Evolutionary conservation across 2,329 filamentous ascomycete genomes (phyloP).

Genomic region (Podosphaera fusca): DNA sequence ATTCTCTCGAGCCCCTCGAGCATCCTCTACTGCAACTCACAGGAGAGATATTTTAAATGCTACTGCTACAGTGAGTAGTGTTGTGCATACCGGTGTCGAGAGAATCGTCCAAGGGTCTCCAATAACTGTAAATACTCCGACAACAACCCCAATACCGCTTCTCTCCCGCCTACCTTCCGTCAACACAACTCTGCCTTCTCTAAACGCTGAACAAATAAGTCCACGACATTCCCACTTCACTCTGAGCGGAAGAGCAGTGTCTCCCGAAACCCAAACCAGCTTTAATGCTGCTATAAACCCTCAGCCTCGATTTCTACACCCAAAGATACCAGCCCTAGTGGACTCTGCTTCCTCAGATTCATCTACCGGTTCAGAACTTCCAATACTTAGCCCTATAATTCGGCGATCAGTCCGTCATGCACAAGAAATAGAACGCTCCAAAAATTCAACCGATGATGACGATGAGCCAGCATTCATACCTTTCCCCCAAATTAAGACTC

Average conservation of each 20-base stretch:
- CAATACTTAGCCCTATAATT: slow-evolving; percentile 13
- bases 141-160: slow-evolving; percentile 11
- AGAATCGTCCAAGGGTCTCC: neutral
- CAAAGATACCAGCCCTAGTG: slow-evolving; percentile 6
- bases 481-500: slow-evolving; percentile 4
- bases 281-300: slow-evolving; percentile 6
- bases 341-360: slow-evolving; percentile 7
- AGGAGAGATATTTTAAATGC: slow-evolving; percentile 13
- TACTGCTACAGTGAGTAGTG: slow-evolving; percentile 8
- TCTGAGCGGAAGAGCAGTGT: slow-evolving; percentile 9
- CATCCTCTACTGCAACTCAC: slow-evolving; percentile 12
- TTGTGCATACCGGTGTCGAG: slow-evolving; percentile 9
- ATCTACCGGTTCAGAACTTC: slow-evolving; percentile 11
- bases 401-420: slow-evolving; percentile 11
- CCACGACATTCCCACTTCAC: slow-evolving; percentile 12
- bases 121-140: neutral
- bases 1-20: slow-evolving; percentile 10
- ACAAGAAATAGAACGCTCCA: slow-evolving; percentile 3
- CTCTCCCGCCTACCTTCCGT: slow-evolving; percentile 15
- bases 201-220: slow-evolving; percentile 10
- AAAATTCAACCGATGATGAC: slow-evolving; percentile 14
- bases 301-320: slow-evolving; percentile 2
- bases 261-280: slow-evolving; percentile 9
- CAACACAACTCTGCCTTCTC: slow-evolving; percentile 13
- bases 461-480: slow-evolving; percentile 15